Base-by-base conservation (phyloP, 768 basidiomycete species). In the Exidia glandulosa region DNA sequence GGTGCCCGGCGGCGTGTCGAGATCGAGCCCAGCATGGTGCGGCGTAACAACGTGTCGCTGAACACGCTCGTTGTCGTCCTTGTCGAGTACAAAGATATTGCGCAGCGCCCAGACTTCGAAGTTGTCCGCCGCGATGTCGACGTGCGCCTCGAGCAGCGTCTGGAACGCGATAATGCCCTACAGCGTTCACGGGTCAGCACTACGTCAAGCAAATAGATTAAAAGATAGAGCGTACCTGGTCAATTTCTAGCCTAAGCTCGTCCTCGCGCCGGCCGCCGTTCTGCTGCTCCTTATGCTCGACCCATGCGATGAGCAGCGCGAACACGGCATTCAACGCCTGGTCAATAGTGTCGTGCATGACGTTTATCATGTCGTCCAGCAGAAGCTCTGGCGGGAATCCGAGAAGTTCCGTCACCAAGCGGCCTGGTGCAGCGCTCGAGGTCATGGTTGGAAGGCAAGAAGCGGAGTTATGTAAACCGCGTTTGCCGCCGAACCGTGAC, bases 41-140 rank as follows among this genome's bases (percentile, higher is more conserved):
- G 87, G 87, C 3, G 85, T 77, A 14, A 91, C 83, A 32, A 91
- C 73, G 0, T 85, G 85, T 33, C 90, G 66, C 61, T 14, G 5
- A 6, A 45, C 41, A 23, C 19, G 16, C 41, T 45, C 41, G 23
- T 45, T 45, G 23, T 45, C 41, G 19, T 85, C 83, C 2, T 80
- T 76, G 0, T 85, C 82, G 16, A 93, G 79, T 57, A 84, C 81
- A 66, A 95, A 95, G 60, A 93, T 87, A 71, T 95, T 96, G 45
- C 91, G 77, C 67, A 93, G 70, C 12, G 84, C 85, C 92, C 93
- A 95, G 0, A 85, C 86, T 72, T 93, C 92, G 66, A 96, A 90
- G 68, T 87, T 88, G 70, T 96, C 93, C 61, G 94, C 90, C 0
- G 92, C 93, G 50, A 90, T 80, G 67, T 96, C 93, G 48, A 89